These are phyloP conservation scores for Penicillium egyptiacum DNA, from an alignment of 495 filamentous ascomycete species.

Conservation along the genomic window DNA sequence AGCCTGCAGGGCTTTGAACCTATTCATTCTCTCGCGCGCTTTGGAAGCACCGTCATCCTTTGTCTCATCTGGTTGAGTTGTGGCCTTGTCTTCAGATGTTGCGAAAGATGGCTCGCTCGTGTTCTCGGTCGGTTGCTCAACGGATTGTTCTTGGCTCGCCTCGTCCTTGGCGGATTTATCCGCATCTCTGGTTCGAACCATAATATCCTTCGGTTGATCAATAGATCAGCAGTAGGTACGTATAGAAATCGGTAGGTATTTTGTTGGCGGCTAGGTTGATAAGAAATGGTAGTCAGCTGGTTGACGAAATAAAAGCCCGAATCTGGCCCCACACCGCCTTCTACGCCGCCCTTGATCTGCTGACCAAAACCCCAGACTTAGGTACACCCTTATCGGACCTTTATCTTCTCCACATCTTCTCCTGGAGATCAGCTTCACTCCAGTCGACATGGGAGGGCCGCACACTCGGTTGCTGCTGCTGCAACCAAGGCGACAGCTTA, in stretches of 20 bases:
- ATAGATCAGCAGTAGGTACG: no score
- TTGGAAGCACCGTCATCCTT: constrained; percentile 34
- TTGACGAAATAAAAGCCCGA: constrained; percentile 18
- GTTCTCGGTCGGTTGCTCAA: constrained; percentile 13
- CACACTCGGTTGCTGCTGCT: neutral
- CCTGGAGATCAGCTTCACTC: neutral
- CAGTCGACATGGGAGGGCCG: neutral
- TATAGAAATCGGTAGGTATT: neutral
- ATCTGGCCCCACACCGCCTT: constrained; percentile 21
- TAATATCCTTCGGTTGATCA: neutral
- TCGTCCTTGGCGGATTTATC: constrained; percentile 16
- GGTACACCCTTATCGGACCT: constrained; percentile 18
- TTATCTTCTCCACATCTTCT: constrained; percentile 28
- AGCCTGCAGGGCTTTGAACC: constrained; percentile 82
- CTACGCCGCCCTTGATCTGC: constrained; percentile 25
- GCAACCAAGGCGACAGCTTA: neutral
- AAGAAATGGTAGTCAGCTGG: constrained; percentile 1
- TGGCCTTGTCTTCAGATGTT: constrained; percentile 13
- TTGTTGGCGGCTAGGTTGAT: neutral
- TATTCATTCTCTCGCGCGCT: constrained; percentile 37
- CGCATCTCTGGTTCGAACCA: constrained; percentile 21
- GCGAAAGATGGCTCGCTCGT: constrained; percentile 9
- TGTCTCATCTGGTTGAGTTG: constrained; percentile 12
- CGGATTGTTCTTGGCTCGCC: constrained; percentile 5
- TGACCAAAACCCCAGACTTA: constrained; percentile 17